Evolutionary conservation across 805 yeast genomes (phyloP), one percentile per base, ranked within the genome.

Genomic region (Suhomyces tanzawaensis): DNA sequence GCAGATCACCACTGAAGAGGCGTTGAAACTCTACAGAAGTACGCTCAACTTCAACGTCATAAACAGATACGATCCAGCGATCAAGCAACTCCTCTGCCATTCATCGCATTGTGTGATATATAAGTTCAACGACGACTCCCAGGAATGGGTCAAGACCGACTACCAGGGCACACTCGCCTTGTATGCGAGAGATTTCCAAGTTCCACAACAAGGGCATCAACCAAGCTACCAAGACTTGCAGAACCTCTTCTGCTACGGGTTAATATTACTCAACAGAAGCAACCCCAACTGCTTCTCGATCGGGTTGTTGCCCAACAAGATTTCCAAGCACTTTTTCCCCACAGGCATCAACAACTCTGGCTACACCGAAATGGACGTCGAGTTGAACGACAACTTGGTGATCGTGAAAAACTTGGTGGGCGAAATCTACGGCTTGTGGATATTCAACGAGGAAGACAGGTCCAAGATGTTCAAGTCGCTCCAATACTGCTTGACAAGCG

Each of bases 361-460:
- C 5, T 52, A 63, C 4, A 64, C 62, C 34, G 74, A 72, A 39
- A 74, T 83, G 74, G 78, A 80, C 33, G 79, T 81, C 25, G 91
- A 85, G 47, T 71, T 77, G 42, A 78, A 79, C 45, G 86, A 79
- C 40, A 83, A 81, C 40, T 68, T 84, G 53, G 76, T 85, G 28
- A 85, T 85, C 38, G 74, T 85, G 15, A 80, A 80, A 54, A 81
- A 79, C 51, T 63, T 81, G 35, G 64, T 75, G 35, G 88, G 84
- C 16, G 85, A 82, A 31, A 81, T 84, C 9, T 85, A 73, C 56
- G 95, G 95, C 1, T 63, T 85, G 33, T 85, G 93, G 93, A 71
- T 85, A 15, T 85, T 82, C 53, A 79, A 83, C 39, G 80, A 74
- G 31, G 76, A 72, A 6, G 90, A 84, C 51, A 69, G 91, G 57